A percentile compares a stretch with the other conserved stretches of the same genome.
These are phyloP conservation scores for Chytriomyces hyalinus DNA, from an alignment of 192 early-diverging fungal genomes.

Conservation along the genomic window DNA sequence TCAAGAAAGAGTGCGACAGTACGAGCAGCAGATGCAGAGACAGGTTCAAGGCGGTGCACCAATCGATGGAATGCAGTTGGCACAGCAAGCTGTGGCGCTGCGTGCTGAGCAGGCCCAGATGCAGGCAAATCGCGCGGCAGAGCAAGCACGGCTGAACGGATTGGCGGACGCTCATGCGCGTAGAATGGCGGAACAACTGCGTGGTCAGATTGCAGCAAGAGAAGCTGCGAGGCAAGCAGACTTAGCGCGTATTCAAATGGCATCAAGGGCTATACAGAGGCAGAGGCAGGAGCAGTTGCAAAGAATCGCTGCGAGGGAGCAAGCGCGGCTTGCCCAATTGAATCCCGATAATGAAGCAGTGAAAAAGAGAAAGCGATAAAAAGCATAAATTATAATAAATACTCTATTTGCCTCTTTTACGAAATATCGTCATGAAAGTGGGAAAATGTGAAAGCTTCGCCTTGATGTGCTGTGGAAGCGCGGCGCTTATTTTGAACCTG, in stretches of 20 bases:
- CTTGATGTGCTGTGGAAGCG: constrained; percentile 47
- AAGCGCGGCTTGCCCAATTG: no score
- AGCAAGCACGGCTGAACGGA: neutral
- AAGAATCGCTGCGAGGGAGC: neutral
- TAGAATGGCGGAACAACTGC: neutral
- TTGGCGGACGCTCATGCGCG: neutral
- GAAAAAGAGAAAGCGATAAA: no score
- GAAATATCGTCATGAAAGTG: constrained; percentile 44
- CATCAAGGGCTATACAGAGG: neutral
- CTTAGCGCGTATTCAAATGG: neutral
- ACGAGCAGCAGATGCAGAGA: neutral
- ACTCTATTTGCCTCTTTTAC: neutral
- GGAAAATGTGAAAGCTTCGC: constrained; percentile 52
- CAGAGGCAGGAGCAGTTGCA: neutral
- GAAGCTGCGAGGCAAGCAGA: neutral
- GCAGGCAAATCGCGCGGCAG: neutral
- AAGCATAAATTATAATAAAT: no score
- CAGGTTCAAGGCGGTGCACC: neutral
- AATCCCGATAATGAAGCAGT: no score
- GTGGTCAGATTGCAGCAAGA: neutral
- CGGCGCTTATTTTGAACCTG: constrained; percentile 52
- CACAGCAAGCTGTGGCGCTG: neutral
- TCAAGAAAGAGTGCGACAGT: neutral
- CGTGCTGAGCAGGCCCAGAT: neutral
- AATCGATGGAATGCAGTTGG: neutral